Conservation (phyloP, 352 stramenopile species). For the Aphanomyces invadans region DNA sequence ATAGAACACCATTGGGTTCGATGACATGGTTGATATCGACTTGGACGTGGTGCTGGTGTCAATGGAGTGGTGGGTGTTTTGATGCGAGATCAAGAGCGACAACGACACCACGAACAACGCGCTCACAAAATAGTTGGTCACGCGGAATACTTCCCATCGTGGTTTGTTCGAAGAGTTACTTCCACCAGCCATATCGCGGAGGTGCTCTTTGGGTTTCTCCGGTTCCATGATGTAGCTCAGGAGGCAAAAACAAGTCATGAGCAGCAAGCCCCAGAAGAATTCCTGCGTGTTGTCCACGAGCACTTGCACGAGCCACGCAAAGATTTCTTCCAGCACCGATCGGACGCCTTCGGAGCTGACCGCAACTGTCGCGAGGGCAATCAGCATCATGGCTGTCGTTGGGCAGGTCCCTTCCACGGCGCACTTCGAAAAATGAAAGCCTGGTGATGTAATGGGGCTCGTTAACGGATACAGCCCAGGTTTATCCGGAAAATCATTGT, state of each 20-base stretch:
- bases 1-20: constrained; percentile 20
- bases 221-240: constrained; percentile 25
- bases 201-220: constrained; percentile 10
- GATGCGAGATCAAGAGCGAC: constrained; percentile 11
- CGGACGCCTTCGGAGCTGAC: constrained; percentile 17
- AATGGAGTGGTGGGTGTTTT: constrained; percentile 12
- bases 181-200: not conserved
- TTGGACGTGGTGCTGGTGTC: not conserved
- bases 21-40: not conserved
- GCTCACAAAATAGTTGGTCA: constrained; percentile 22
- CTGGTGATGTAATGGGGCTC: not conserved
- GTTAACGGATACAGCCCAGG: not conserved
- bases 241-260: constrained; percentile 17
- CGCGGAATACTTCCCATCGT: constrained; percentile 21
- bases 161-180: not conserved
- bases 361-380: not conserved
- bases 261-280: constrained; percentile 18
- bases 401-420: too few species aligned
- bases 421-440: not conserved
- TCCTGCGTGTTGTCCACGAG: constrained; percentile 21
- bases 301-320: constrained; percentile 12
- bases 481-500: constrained; percentile 6
- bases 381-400: constrained; percentile 5
- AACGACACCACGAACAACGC: constrained; percentile 22
- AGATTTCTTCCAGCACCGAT: constrained; percentile 10